Evolutionary conservation across 2,329 filamentous ascomycete genomes (phyloP), one percentile per base, ranked within the genome.

Genomic region (Fusarium goolgardi): DNA sequence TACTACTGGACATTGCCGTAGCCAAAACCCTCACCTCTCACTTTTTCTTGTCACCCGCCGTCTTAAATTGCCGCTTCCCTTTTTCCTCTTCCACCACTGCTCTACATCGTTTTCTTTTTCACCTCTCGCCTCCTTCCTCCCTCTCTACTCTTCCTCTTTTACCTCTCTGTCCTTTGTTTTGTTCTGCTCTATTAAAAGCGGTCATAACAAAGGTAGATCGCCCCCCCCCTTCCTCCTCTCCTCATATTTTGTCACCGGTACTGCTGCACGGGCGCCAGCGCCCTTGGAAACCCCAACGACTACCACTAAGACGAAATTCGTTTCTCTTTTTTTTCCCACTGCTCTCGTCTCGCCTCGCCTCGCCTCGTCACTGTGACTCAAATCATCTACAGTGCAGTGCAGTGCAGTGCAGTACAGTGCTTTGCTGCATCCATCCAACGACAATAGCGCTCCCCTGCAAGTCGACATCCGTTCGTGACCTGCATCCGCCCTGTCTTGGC

Each of bases 41-140:
- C 63, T 66, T 62, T 71, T 69, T 55, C 63, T 66, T 59, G 49
- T 47, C 59, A 55, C 69, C 70, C 31, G 51, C 63, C 55, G 58
- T 63, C 69, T 70, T 71, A 74, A 74, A 73, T 74, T 74, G 66
- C 70, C 72, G 71, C 72, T 70, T 63, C 65, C 51, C 55, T 64
- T 60, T 70, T 69, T 60, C 62, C 43, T 49, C 34, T 51, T 29
- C 47, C 50, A 71, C 59, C 51, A 31, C 39, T 64, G 32, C 34
- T 51, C 25, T 51, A 12, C 45, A 43, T 73, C 55, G 49, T 67
- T 61, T 65, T 61, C 60, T 50, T 39, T 55, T 52, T 54, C 59
- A 60, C 55, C 34, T 51, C 47, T 50, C 25, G 21, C 23, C 23
- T 39, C 32, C 47, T 51, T 29, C 13, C 32, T 51, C 29, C 20